Evolutionary conservation across 106 monocot species (phyloP), one percentile per base, ranked within the genome.

Genomic region (Apostasia ramifera): DNA sequence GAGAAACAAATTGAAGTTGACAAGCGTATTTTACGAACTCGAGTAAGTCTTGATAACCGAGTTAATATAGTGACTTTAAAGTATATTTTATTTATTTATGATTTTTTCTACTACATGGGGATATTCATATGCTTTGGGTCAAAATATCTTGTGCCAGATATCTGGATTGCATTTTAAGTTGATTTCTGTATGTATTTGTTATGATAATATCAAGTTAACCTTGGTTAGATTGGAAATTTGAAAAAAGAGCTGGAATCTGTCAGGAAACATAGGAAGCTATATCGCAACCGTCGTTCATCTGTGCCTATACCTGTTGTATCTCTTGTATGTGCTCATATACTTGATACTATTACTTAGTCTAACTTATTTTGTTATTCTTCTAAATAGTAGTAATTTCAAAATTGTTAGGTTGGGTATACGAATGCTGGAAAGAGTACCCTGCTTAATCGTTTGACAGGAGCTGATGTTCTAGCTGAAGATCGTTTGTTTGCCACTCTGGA

Each of bases 1-100:
- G 97, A 97, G 74, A 97, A 97, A 76, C 92, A 97, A 81, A 97
- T 92, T 81, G 97, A 97, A 92, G 89, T 97, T 53, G 97, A 97
- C 69, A 92, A 97, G 75, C 92, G 97, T 81, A 97, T 97, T 51
- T 71, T 97, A 55, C 82, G 92, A 2, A 97, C 97, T 70, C 89
- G 83, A 71, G 97, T 84, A 79, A 81, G 79, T 85, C 41, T 44
- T 66, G 13, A 39, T 63, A 40, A 12, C 62, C 6, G 5, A 46
- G 13, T 46, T 8, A 13, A 63, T 13, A 26, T 26, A 26, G 26
- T 2, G n/a, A 63, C 13, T 46, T 65, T 10, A 7, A 47, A 47
- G 37, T 43, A 48, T 65, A 12, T 26, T 65, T 15, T 37, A 47
- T 49, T 49, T 48, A 6, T 6, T 6, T 49, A 14, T 8, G 37